Base-by-base conservation (phyloP, 768 basidiomycete genomes). In the Suillus hirtellus region DNA sequence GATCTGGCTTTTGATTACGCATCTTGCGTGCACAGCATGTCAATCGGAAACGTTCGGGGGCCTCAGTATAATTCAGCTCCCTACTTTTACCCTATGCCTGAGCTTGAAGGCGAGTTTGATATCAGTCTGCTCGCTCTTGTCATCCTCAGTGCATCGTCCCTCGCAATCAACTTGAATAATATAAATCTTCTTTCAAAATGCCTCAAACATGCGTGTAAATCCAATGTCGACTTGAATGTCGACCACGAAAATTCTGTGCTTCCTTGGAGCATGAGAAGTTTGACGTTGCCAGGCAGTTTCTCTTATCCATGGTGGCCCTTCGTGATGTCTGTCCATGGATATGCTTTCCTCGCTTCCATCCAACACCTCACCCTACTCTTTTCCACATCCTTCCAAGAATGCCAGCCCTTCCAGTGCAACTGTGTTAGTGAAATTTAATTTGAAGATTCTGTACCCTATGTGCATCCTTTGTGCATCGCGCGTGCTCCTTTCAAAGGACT, bases 311-410 rank as follows among this genome's bases (percentile, higher is more conserved):
- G 80, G 80, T 75, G n/a, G n/a, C n/a, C 74, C 8, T 63, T 81
- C 37, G 72, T 66, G 21, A 69, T 68, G 19, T 76, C 66, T 9
- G 34, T 54, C n/a, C 69, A 72, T 11, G 80, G 80, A 4, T 46
- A 67, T 2, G 64, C 67, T 6, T 79, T 79, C 66, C 70, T 82
- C 2, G 62, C 68, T n/a, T 71, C 71, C n/a, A 66, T 81, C 31
- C 76, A 77, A 1, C 78, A 78, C 63, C 69, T 82, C 14, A 72
- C 73, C 5, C 62, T 81, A 34, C 74, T 60, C 49, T 35, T n/a
- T n/a, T 9, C 2, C 27, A 35, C 56, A 31, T 34, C 52, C 3
- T 9, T 55, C 34, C 44, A 27, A 10, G 34, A 37, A 44, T 56
- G 58, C 5, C 14, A 4, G n/a, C 50, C 19, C 44, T 9, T 8